Base-by-base conservation (phyloP, 2,329 filamentous ascomycete species). In the Fusarium kyushuense region DNA sequence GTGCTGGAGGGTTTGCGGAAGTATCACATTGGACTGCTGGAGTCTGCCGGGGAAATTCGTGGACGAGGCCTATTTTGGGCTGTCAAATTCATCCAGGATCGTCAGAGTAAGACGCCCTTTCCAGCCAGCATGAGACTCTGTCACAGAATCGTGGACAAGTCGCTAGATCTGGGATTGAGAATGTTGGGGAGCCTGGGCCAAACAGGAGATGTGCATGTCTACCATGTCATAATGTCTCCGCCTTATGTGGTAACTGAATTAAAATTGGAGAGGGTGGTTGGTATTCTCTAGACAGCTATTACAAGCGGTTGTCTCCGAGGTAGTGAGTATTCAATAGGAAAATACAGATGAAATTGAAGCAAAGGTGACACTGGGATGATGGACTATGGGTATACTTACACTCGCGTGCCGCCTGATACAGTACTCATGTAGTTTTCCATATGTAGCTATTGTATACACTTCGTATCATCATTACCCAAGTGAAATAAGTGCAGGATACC, bases 61-160 rank as follows among this genome's bases (percentile, higher is more conserved):
- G 58, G 45, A 30, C 38, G 38, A 29, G 58, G 58, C 7, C 40
- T 60, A 11, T 60, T 61, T 41, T 53, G 58, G 54, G 38, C 45
- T 19, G 16, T 54, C 23, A 33, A 54, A 21, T 61, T 60, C 11
- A 13, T 60, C 23, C 38, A 60, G 10, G 45, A 61, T 17, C n/a
- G 27, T 14, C 16, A 9, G 17, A 33, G 6, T 14, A 53, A 53
- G 27, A 45, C 21, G 14, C 45, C 58, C 7, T 52, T 60, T 35
- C 32, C 32, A 10, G 38, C 45, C 13, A 38, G 23, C 29, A 43
- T 53, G 27, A 29, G 45, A 10, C 29, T 61, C 2, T 60, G 38
- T 8, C 54, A 60, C 27, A 32, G 14, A 27, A 43, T 60, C 17
- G 55, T 45, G 8, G 45, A 45, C 13, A 45, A 38, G 12, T 32